Conservation (phyloP, 1,284 basidiomycete species). For the Ceratobasidium sp. region DNA sequence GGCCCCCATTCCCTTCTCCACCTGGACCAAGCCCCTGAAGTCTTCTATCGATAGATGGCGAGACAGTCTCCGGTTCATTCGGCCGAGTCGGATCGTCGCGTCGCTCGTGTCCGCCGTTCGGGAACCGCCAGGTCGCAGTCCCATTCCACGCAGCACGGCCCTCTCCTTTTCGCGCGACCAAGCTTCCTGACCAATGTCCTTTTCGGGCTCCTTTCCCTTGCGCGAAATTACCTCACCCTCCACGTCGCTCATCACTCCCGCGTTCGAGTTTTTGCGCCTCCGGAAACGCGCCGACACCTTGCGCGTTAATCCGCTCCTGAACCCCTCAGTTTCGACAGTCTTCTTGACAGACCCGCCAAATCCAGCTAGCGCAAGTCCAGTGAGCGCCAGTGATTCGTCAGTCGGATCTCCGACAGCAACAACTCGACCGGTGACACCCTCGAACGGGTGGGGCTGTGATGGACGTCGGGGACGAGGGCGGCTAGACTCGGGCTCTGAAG, state of each 20-base stretch:
- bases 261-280: background rate
- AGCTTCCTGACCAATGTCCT: background rate
- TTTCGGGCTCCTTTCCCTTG: no score
- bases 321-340: background rate
- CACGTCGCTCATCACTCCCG: background rate
- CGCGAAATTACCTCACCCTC: no score
- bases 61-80: background rate
- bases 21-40: background rate
- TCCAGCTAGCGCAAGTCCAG: background rate
- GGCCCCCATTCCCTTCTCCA: background rate
- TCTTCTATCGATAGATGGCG: constrained; percentile 32
- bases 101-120: background rate
- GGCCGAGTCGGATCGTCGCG: background rate
- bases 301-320: background rate
- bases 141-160: constrained; percentile 4
- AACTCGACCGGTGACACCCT: constrained; percentile 11
- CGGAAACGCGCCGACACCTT: constrained; percentile 29
- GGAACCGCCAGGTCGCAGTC: background rate
- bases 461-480: background rate
- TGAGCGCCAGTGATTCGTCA: constrained; percentile 6
- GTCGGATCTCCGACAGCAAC: constrained; percentile 16
- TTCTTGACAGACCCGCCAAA: background rate
- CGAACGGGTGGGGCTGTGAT: constrained; percentile 16
- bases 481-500: background rate
- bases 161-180: constrained; percentile 29